Percentiles rank a stretch among this genome's conserved stretches.
phyloP scores from a whole-genome alignment of 352 stramenopile genomes.

The Peronospora tabacina region DNA sequence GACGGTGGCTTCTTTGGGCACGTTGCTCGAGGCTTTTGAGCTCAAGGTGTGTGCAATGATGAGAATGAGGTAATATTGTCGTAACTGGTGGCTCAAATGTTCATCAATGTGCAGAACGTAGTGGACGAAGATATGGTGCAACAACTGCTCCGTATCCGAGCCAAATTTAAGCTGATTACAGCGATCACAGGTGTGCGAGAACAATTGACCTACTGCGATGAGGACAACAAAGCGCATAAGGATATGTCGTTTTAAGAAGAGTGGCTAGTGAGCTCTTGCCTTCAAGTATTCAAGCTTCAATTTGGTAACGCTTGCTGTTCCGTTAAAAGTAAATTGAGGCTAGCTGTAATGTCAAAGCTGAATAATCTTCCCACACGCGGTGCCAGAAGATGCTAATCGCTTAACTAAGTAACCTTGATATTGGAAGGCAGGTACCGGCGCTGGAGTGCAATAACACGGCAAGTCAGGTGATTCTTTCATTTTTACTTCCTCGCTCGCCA shows the following conservation, averaged over 20 bases:
- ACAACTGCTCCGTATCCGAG: conserved; percentile 59
- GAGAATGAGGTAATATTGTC: neutral
- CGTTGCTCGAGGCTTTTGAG: conserved; percentile 45
- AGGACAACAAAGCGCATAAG: conserved; percentile 67
- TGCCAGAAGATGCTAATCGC: too few species aligned
- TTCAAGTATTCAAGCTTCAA: neutral
- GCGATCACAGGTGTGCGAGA: conserved; percentile 46
- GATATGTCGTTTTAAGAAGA: conserved; percentile 72
- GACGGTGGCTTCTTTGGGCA: conserved; percentile 50
- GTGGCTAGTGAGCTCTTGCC: neutral
- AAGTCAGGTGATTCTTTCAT: too few species aligned
- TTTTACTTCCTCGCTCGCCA: too few species aligned
- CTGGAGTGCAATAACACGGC: too few species aligned
- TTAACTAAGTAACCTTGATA: too few species aligned
- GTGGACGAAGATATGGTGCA: conserved; percentile 72
- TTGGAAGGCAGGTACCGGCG: too few species aligned
- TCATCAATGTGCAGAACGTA: conserved; percentile 44
- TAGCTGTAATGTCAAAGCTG: too few species aligned
- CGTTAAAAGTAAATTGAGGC: neutral
- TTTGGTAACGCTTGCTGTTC: neutral
- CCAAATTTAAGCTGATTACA: conserved; percentile 80
- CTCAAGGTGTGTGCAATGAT: conserved; percentile 42
- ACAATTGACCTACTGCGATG: conserved; percentile 55
- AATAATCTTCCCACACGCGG: too few species aligned
- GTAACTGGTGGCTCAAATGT: neutral